phyloP scores from a whole-genome alignment of 2,329 filamentous ascomycete genomes.

The Fusarium miscanthi region DNA sequence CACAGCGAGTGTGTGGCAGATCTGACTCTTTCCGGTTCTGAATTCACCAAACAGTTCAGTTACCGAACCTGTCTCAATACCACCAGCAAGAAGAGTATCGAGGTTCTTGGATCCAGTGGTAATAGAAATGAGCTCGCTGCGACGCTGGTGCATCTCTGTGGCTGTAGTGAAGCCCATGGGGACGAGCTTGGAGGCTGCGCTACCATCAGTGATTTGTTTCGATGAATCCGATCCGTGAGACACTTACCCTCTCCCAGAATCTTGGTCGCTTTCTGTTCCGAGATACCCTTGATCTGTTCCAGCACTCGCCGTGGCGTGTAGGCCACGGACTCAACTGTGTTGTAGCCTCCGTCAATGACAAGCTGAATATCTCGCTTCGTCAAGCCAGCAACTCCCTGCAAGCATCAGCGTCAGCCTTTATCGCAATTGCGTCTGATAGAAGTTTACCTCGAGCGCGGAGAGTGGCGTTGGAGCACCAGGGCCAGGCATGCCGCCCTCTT shows the following conservation, averaged over 20 bases:
- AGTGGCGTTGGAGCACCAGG: constrained; percentile 96
- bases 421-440: background rate
- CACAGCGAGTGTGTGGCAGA: constrained; percentile 97
- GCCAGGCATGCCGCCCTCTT: constrained; percentile 79
- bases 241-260: constrained; percentile 84
- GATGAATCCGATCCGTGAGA: background rate
- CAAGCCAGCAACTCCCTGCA: constrained; percentile 83
- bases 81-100: constrained; percentile 92
- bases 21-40: constrained; percentile 96
- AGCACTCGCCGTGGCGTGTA: constrained; percentile 87
- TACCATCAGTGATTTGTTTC: constrained; percentile 18
- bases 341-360: constrained; percentile 89
- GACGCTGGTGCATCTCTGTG: constrained; percentile 97
- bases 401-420: constrained; percentile 16
- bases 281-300: constrained; percentile 98
- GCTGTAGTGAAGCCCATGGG: constrained; percentile 99
- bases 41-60: constrained; percentile 99
- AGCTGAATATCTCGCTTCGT: constrained; percentile 97
- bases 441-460: constrained; percentile 81
- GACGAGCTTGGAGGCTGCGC: constrained; percentile 87
- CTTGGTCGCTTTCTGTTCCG: constrained; percentile 94
- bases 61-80: constrained; percentile 95
- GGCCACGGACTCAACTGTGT: constrained; percentile 95
- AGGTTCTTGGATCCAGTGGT: constrained; percentile 98
- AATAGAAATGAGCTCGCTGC: constrained; percentile 97